These are phyloP conservation scores for Thecaphora frezii DNA, from an alignment of 1,284 basidiomycete species.

Conservation along the genomic window DNA sequence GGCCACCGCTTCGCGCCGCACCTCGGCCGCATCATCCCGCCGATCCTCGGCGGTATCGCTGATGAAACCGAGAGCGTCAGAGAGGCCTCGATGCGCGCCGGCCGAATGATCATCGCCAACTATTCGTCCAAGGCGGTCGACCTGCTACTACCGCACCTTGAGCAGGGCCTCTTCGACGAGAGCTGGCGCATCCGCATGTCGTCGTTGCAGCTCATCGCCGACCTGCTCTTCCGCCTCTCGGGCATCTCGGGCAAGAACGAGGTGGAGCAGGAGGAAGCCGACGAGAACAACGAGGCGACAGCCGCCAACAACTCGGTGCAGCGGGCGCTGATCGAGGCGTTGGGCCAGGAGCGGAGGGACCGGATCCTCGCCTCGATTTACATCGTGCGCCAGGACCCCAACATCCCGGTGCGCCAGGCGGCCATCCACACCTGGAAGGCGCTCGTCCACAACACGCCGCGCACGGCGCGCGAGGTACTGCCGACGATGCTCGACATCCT, in stretches of 20 bases:
- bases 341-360: slow-evolving; percentile 86
- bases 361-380: slow-evolving; percentile 88
- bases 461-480: slow-evolving; percentile 85
- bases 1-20: slow-evolving; percentile 91
- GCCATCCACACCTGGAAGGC: slow-evolving; percentile 99
- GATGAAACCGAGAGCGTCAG: slow-evolving; percentile 87
- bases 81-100: slow-evolving; percentile 97
- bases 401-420: slow-evolving; percentile 83
- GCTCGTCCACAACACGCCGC: slow-evolving; percentile 74
- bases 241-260: slow-evolving; percentile 91
- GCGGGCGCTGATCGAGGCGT: slow-evolving; percentile 79
- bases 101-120: slow-evolving; percentile 95
- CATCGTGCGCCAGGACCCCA: slow-evolving; percentile 89
- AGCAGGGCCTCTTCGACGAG: slow-evolving; percentile 90
- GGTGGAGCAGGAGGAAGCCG: slow-evolving; percentile 63
- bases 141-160: slow-evolving; percentile 88
- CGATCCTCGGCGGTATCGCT: slow-evolving; percentile 87
- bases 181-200: slow-evolving; percentile 89
- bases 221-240: slow-evolving; percentile 94
- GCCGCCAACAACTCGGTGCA: slow-evolving; percentile 65
- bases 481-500: slow-evolving; percentile 68
- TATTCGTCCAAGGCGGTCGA: slow-evolving; percentile 92
- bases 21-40: slow-evolving; percentile 87
- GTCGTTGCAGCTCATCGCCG: slow-evolving; percentile 92
- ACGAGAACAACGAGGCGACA: slow-evolving; percentile 66